A percentile compares a stretch with the other conserved stretches of the same genome.
Evolutionary conservation across 108 stramenopile genomes (phyloP).

Genomic region (Nitzschia sp.): DNA sequence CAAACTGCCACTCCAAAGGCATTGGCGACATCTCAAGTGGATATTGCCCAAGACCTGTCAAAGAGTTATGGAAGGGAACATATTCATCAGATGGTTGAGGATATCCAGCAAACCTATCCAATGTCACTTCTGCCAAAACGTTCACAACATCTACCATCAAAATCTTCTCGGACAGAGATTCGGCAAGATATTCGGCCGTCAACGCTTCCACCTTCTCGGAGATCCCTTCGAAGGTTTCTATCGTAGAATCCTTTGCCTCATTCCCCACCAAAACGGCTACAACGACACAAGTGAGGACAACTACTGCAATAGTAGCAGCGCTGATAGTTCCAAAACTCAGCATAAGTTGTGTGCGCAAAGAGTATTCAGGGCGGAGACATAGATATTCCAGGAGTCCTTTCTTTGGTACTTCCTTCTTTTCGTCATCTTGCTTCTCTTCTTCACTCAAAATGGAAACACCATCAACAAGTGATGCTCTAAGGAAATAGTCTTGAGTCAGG

Average conservation of each 20-base stretch:
- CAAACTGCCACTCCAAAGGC: constrained; percentile 52
- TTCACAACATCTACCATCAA: constrained; percentile 16
- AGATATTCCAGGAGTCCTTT: constrained; percentile 10
- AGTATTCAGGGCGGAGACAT: constrained; percentile 37
- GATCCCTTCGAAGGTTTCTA: constrained; percentile 16
- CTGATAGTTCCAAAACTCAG: constrained; percentile 47
- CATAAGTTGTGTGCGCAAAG: constrained; percentile 49
- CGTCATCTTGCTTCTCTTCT: not conserved
- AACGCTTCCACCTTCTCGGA: constrained; percentile 9
- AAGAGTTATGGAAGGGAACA: constrained; percentile 46
- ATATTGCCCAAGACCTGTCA: constrained; percentile 13
- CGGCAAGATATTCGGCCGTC: constrained; percentile 38
- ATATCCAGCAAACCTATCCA: constrained; percentile 59
- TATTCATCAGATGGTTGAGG: constrained; percentile 33
- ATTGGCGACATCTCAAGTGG: constrained; percentile 23
- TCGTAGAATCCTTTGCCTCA: constrained; percentile 18
- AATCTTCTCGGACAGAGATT: constrained; percentile 20
- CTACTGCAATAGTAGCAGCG: constrained; percentile 30
- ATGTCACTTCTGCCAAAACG: constrained; percentile 34
- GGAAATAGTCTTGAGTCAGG: constrained; percentile 11
- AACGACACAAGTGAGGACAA: constrained; percentile 39
- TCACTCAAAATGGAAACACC: constrained; percentile 17
- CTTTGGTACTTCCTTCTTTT: constrained; percentile 8
- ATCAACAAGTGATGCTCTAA: constrained; percentile 11
- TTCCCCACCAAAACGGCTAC: constrained; percentile 29